phyloP scores from a whole-genome alignment of 2,329 filamentous ascomycete genomes.

The Pseudonectria foliicola region DNA sequence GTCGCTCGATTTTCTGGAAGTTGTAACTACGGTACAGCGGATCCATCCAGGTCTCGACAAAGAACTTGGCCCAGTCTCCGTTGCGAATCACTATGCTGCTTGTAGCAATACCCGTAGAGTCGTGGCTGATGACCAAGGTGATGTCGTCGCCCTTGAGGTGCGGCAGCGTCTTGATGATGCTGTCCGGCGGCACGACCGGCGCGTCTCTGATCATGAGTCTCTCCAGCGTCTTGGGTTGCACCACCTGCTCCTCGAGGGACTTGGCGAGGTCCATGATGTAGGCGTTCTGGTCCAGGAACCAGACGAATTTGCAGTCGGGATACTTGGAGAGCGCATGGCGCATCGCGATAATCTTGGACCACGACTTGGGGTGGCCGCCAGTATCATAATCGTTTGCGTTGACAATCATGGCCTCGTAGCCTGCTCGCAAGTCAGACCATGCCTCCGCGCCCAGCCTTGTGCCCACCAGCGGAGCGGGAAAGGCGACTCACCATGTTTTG shows the following conservation, averaged over 20 bases:
- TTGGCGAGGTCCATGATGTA: constrained; percentile 80
- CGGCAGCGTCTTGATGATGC: constrained; percentile 89
- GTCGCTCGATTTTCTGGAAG: constrained; percentile 88
- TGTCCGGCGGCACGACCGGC: constrained; percentile 87
- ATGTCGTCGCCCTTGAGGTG: constrained; percentile 72
- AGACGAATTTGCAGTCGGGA: constrained; percentile 73
- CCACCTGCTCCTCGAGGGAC: constrained; percentile 63
- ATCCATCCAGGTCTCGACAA: constrained; percentile 94
- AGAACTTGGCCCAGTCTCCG: constrained; percentile 86
- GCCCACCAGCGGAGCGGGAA: background rate
- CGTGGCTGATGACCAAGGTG: constrained; percentile 78
- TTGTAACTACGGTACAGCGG: constrained; percentile 91
- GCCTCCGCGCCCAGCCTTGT: too few relatives aligned
- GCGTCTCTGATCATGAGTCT: constrained; percentile 75
- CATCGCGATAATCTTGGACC: constrained; percentile 76
- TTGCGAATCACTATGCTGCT: constrained; percentile 74
- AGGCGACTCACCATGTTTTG: constrained; percentile 66
- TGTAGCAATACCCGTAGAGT: constrained; percentile 68
- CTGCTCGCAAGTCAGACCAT: constrained; percentile 37
- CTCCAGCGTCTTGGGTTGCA: constrained; percentile 61
- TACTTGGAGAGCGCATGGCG: constrained; percentile 80
- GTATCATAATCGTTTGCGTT: constrained; percentile 70
- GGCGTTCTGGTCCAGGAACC: constrained; percentile 78
- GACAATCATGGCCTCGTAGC: constrained; percentile 80
- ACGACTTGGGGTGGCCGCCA: constrained; percentile 51